A percentile compares a stretch with the other conserved stretches of the same genome.
Evolutionary conservation across 768 basidiomycete genomes (phyloP).

Genomic region (Suillus paluster): DNA sequence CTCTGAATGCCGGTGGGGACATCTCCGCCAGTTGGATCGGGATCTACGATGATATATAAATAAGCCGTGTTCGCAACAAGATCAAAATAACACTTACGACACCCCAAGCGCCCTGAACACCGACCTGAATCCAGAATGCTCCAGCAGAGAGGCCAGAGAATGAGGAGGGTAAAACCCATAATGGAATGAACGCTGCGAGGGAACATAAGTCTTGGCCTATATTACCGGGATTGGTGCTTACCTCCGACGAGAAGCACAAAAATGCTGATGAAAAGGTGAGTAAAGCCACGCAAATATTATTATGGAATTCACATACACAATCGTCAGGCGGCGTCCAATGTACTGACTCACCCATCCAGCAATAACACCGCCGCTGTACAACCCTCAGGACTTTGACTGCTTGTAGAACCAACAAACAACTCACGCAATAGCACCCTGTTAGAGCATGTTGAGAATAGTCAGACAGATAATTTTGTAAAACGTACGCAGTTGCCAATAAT

Average conservation of each 20-base stretch:
- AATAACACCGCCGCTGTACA: conserved; percentile 61
- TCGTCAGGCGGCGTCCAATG: conserved; percentile 83
- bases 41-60: conserved; percentile 38
- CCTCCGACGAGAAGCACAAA: conserved; percentile 61
- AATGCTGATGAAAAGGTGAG: conserved; percentile 38
- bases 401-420: conserved; percentile 24
- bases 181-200: conserved; percentile 58
- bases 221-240: background rate
- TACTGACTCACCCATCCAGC: conserved; percentile 78
- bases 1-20: conserved; percentile 87
- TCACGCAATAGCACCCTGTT: conserved; percentile 49
- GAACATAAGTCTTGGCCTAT: conserved; percentile 4
- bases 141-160: conserved; percentile 78
- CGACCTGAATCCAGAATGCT: conserved; percentile 86
- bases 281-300: background rate
- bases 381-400: conserved; percentile 1
- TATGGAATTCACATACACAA: conserved; percentile 42
- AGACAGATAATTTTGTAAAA: conserved; percentile 12
- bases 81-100: conserved; percentile 54
- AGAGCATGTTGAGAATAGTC: background rate
- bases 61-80: background rate
- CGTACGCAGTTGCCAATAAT: conserved; percentile 78
- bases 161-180: conserved; percentile 80
- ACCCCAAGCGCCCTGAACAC: conserved; percentile 92
- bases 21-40: conserved; percentile 85